phyloP scores from a whole-genome alignment of 139 green algal species.

The Chlorokybus atmophyticus region DNA sequence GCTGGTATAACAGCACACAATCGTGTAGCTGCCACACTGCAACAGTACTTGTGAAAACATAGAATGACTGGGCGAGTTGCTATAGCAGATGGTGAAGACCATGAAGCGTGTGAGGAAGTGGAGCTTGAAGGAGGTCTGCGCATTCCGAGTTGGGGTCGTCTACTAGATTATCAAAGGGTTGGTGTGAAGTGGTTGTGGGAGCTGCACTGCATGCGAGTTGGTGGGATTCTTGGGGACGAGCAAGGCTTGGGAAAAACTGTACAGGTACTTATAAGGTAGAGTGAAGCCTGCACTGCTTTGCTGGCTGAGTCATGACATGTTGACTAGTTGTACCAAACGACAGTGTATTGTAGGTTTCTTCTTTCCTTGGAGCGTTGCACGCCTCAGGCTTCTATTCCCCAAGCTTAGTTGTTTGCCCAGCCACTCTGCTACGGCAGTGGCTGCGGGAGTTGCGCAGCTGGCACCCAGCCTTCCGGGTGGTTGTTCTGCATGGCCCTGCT shows the following conservation, averaged over 20 bases:
- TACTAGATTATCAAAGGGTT: constrained; percentile 89
- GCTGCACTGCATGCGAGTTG: constrained; percentile 77
- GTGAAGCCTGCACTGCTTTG: constrained; percentile 14
- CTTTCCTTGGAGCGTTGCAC: constrained; percentile 70
- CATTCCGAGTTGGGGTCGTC: constrained; percentile 33
- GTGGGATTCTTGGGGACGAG: constrained; percentile 91
- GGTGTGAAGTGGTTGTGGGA: constrained; percentile 97
- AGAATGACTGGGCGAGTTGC: too few relatives aligned
- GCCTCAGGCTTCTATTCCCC: constrained; percentile 53
- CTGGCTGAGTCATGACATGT: constrained; percentile 6
- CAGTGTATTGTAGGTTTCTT: too few relatives aligned
- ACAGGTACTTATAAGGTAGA: constrained; percentile 16
- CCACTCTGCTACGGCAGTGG: constrained; percentile 91
- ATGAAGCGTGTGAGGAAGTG: constrained; percentile 12
- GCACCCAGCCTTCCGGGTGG: constrained; percentile 46
- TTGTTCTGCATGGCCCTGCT: constrained; percentile 63
- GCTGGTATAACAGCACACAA: too few relatives aligned
- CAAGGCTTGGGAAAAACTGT: constrained; percentile 86
- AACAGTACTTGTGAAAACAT: too few relatives aligned
- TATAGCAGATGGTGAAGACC: constrained; percentile 6
- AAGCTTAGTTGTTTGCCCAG: constrained; percentile 75
- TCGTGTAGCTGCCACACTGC: too few relatives aligned
- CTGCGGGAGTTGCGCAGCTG: constrained; percentile 72
- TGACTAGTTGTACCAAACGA: constrained; percentile 28
- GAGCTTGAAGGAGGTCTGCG: constrained; percentile 21